Evolutionary conservation across 2,329 filamentous ascomycete genomes (phyloP).

Genomic region (Pseudocercospora ulei): DNA sequence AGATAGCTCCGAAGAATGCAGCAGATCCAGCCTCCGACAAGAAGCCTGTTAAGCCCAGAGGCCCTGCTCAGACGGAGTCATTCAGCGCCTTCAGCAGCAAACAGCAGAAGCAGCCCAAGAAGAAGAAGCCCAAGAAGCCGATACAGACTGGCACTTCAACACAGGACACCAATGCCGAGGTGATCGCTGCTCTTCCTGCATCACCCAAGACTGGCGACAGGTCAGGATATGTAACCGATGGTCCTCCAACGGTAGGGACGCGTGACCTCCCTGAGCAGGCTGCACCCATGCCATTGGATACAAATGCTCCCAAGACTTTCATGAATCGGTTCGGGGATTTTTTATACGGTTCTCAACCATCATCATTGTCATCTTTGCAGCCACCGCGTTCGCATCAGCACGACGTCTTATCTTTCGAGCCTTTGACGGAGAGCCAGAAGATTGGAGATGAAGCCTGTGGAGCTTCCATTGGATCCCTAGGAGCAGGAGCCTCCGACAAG

Average conservation of each 20-base stretch:
- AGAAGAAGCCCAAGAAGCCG: slow-evolving; percentile 17
- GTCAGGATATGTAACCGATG: neutral
- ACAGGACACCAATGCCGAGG: slow-evolving; percentile 1
- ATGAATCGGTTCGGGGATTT: neutral
- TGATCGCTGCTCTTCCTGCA: slow-evolving; percentile 5
- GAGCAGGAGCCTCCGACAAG: neutral
- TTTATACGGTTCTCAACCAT: neutral
- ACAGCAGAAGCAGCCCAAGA: slow-evolving; percentile 21
- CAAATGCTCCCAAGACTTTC: neutral
- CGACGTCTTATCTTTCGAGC: neutral
- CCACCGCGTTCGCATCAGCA: neutral
- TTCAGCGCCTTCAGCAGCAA: slow-evolving; percentile 31
- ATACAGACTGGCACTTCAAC: slow-evolving; percentile 1
- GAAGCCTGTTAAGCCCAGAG: slow-evolving; percentile 28
- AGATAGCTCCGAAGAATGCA: slow-evolving; percentile 22
- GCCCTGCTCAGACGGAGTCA: slow-evolving; percentile 34
- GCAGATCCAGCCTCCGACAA: slow-evolving; percentile 3
- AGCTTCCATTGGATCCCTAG: neutral
- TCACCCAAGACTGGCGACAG: neutral
- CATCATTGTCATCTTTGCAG: neutral
- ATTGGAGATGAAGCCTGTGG: neutral
- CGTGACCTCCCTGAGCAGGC: too few species aligned
- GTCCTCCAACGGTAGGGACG: too few species aligned
- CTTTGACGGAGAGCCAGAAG: neutral
- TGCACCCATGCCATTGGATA: too few species aligned